Conservation (phyloP, 1,139 yeast genomes). For the Maudiozyma humilis region DNA sequence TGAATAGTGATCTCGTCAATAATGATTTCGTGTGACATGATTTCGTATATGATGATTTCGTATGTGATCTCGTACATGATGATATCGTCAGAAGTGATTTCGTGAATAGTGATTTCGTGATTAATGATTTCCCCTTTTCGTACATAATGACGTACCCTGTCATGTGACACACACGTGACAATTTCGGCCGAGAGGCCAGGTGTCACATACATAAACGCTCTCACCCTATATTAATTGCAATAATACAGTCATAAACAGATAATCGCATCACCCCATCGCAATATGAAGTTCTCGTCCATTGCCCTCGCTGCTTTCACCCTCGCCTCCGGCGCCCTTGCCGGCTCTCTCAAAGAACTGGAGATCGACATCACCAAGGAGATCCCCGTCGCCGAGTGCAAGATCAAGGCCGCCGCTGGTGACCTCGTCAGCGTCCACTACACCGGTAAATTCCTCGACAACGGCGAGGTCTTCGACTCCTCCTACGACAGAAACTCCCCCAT, state of each 20-base stretch:
- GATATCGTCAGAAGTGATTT: too few species aligned
- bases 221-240: too few species aligned
- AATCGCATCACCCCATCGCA: too few species aligned
- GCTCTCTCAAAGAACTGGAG: conserved; percentile 21
- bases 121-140: too few species aligned
- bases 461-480: conserved; percentile 70
- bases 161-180: too few species aligned
- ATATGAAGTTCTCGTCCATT: conserved; percentile 8
- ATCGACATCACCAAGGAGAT: conserved; percentile 41
- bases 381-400: conserved; percentile 44
- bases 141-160: too few species aligned
- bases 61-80: too few species aligned
- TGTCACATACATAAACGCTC: background rate
- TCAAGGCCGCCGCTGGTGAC: conserved; percentile 57
- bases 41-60: too few species aligned
- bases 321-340: conserved; percentile 15
- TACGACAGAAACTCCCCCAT: conserved; percentile 57
- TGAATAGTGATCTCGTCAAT: too few species aligned
- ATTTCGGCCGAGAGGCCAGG: background rate
- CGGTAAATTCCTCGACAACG: conserved; percentile 55
- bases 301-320: conserved; percentile 7
- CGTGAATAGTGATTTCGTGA: too few species aligned
- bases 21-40: too few species aligned
- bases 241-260: too few species aligned
- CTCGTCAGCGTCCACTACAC: conserved; percentile 62